A percentile compares a stretch with the other conserved stretches of the same genome.
phyloP scores from a whole-genome alignment of 1,139 yeast genomes.

The Yamadazyma diospyri region DNA sequence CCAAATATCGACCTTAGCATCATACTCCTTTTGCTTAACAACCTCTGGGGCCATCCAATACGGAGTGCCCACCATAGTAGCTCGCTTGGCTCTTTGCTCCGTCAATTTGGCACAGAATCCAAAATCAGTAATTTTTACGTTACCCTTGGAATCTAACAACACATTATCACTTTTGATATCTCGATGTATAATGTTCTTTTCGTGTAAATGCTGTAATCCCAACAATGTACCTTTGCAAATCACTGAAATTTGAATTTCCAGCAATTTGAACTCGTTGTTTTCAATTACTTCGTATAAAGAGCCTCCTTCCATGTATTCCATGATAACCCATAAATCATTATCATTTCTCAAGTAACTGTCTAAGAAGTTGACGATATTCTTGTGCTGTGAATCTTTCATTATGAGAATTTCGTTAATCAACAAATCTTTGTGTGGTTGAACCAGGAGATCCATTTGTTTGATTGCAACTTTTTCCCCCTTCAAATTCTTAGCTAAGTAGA shows the following conservation, averaged over 20 bases:
- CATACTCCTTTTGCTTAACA: slow-evolving; percentile 93
- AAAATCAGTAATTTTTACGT: slow-evolving; percentile 94
- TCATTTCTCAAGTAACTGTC: slow-evolving; percentile 43
- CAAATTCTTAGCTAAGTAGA: slow-evolving; percentile 77
- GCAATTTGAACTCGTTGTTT: slow-evolving; percentile 60
- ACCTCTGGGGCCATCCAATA: slow-evolving; percentile 99
- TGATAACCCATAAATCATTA: slow-evolving; percentile 76
- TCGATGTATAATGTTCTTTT: slow-evolving; percentile 89
- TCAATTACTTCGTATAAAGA: slow-evolving; percentile 86
- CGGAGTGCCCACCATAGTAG: slow-evolving; percentile 99
- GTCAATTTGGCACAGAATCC: slow-evolving; percentile 97
- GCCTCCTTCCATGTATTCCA: slow-evolving; percentile 91
- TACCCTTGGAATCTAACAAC: slow-evolving; percentile 77
- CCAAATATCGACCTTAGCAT: slow-evolving; percentile 97
- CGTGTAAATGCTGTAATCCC: slow-evolving; percentile 88
- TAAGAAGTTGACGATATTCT: slow-evolving; percentile 45
- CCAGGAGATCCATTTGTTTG: slow-evolving; percentile 90
- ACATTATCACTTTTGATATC: slow-evolving; percentile 96
- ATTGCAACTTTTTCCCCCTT: slow-evolving; percentile 64
- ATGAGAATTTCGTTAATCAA: slow-evolving; percentile 58
- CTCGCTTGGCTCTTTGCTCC: slow-evolving; percentile 87
- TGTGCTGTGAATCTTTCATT: slow-evolving; percentile 48
- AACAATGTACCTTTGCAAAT: slow-evolving; percentile 89
- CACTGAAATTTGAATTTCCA: slow-evolving; percentile 80
- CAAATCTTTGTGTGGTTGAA: slow-evolving; percentile 91